phyloP scores from a whole-genome alignment of 2,329 filamentous ascomycete species.

The Plenodomus biglobosus region DNA sequence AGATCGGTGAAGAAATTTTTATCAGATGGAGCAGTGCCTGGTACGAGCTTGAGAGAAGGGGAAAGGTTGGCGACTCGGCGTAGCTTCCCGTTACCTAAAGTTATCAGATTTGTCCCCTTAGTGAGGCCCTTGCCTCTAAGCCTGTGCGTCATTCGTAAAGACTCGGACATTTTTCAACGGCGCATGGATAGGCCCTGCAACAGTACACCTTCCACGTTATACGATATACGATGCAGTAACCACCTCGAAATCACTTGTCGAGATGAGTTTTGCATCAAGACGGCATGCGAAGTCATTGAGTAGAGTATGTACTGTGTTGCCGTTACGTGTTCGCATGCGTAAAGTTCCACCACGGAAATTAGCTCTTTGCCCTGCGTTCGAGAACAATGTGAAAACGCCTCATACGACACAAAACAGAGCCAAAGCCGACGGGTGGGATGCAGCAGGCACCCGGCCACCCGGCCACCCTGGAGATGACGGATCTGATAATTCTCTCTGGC shows the following conservation, averaged over 20 bases:
- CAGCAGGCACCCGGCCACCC: conserved; percentile 8
- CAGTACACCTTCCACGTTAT: too few relatives aligned
- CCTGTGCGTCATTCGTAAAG: too few relatives aligned
- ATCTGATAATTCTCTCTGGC: conserved; percentile 9
- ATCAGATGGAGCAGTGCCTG: conserved; percentile 14
- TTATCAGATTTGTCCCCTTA: conserved; percentile 17
- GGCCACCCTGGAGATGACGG: conserved; percentile 5
- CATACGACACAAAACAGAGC: neutral
- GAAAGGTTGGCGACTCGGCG: conserved; percentile 9
- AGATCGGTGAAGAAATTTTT: conserved; percentile 24
- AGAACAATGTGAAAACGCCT: neutral
- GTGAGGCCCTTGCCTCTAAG: too few relatives aligned
- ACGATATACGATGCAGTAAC: too few relatives aligned
- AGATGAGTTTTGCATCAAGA: conserved; percentile 5
- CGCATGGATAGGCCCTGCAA: too few relatives aligned
- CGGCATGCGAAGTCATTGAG: neutral
- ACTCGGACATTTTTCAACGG: too few relatives aligned
- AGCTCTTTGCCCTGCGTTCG: neutral
- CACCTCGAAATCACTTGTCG: too few relatives aligned
- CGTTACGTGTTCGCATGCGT: neutral
- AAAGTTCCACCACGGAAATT: neutral
- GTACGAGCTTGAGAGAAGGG: conserved; percentile 4
- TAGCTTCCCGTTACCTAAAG: conserved; percentile 6
- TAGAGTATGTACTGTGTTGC: neutral
- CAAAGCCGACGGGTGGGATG: neutral